Base-by-base conservation (phyloP, 345 rosid genomes). In the Arabidopsis suecica region DNA sequence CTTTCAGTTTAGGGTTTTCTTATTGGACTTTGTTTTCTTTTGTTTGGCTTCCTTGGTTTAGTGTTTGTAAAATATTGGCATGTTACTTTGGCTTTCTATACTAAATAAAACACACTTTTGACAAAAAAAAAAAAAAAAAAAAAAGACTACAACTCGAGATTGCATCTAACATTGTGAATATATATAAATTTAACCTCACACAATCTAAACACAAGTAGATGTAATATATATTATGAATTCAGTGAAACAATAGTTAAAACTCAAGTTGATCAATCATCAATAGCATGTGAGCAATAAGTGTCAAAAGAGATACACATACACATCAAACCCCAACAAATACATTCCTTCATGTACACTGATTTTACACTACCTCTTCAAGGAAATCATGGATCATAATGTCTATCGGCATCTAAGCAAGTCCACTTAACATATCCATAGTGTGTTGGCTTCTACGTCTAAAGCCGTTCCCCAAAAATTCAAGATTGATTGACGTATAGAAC, bases 401-500 rank as follows among this genome's bases (percentile, higher is more conserved):
- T 59, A 16, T 16, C 6, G 9, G 37, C 48, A 71, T 71, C 60
- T 49, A 71, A 60, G 50, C 41, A 58, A 58, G 25, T 41, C 18
- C 49, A 32, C 28, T 71, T n/a, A 23, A 72, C 38, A 59, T 33
- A 28, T 61, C 56, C 78, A 36, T 65, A 13, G 23, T 23, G 23
- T 23, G n/a, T 34, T 30, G 41, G 64, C 70, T 69, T 53, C 32
- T 25, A 20, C 33, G 13, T 54, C 56, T 30, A 54, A 49, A 30
- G 23, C 67, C 25, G 37, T 48, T 9, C 34, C 23, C 20, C 36
- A 42, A 38, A 9, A 40, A 34, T 49, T 89, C 68, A 90, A 61
- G 83, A 75, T 57, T 89, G 97, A 75, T 79, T 89, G 64, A 95
- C 98, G 69, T 95, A 95, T 10, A 95, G 97, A 45, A 95, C 97